A percentile compares a stretch with the other conserved stretches of the same genome.
These are phyloP conservation scores for Sugiyamaella mastotermitis DNA, from an alignment of 805 yeast genomes.

Conservation along the genomic window DNA sequence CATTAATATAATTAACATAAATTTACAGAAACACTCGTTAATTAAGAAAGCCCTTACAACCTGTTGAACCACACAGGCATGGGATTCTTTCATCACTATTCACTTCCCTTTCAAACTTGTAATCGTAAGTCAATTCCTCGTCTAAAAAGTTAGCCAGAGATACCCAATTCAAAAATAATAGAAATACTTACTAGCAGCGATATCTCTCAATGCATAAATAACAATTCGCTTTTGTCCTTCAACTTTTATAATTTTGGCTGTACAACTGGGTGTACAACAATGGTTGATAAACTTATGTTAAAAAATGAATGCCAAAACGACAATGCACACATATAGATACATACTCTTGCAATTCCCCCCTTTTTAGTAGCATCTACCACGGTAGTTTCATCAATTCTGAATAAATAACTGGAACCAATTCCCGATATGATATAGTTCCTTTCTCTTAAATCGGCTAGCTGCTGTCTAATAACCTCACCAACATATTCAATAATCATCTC, in stretches of 20 bases:
- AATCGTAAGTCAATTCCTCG: slow-evolving; percentile 87
- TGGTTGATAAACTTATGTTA: slow-evolving; percentile 69
- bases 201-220: slow-evolving; percentile 84
- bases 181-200: slow-evolving; percentile 64
- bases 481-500: slow-evolving; percentile 98
- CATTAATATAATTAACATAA: too few relatives aligned
- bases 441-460: slow-evolving; percentile 90
- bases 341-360: slow-evolving; percentile 84
- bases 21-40: slow-evolving; percentile 27
- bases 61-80: slow-evolving; percentile 93
- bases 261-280: slow-evolving; percentile 96
- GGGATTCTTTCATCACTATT: slow-evolving; percentile 82
- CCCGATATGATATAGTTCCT: slow-evolving; percentile 81
- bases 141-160: slow-evolving; percentile 16
- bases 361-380: slow-evolving; percentile 96
- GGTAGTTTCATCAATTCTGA: slow-evolving; percentile 87
- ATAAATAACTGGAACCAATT: slow-evolving; percentile 89
- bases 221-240: slow-evolving; percentile 93
- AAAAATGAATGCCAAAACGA: slow-evolving; percentile 1
- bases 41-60: slow-evolving; percentile 88
- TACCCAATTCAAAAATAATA: not conserved
- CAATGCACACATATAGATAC: slow-evolving; percentile 3
- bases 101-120: slow-evolving; percentile 87
- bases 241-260: slow-evolving; percentile 92
- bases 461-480: slow-evolving; percentile 90